Conservation (phyloP, 2,329 filamentous ascomycete species). For the Penicillium digitatum region DNA sequence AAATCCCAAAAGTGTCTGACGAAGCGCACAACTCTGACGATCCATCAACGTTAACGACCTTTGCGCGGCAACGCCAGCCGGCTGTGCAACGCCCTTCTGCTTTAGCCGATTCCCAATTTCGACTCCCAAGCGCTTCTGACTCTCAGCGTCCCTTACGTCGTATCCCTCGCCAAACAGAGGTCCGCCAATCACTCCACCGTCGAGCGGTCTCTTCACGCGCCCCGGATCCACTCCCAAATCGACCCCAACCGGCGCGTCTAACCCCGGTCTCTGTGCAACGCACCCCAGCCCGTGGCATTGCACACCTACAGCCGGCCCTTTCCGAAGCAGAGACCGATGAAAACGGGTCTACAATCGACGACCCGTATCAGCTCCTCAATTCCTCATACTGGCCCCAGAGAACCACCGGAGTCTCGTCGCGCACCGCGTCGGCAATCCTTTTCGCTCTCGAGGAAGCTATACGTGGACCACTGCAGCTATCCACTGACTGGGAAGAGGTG, state of each 20-base stretch:
- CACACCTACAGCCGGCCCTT: conserved; percentile 28
- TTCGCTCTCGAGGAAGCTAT: conserved; percentile 89
- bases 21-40: conserved; percentile 55
- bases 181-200: conserved; percentile 38
- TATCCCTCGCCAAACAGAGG: conserved; percentile 49
- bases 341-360: conserved; percentile 32
- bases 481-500: conserved; percentile 78
- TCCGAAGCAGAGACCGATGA: conserved; percentile 36
- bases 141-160: conserved; percentile 53
- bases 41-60: conserved; percentile 43
- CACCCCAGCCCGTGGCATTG: conserved; percentile 17
- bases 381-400: conserved; percentile 52
- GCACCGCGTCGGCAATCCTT: conserved; percentile 84
- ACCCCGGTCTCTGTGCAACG: conserved; percentile 28
- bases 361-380: conserved; percentile 29
- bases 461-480: conserved; percentile 76
- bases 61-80: conserved; percentile 47
- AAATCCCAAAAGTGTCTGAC: conserved; percentile 44
- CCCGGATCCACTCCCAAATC: conserved; percentile 30
- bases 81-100: conserved; percentile 40
- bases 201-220: conserved; percentile 47
- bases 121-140: conserved; percentile 52
- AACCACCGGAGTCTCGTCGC: conserved; percentile 65
- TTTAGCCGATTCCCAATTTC: conserved; percentile 37
- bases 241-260: conserved; percentile 25